Evolutionary conservation across 352 stramenopile genomes (phyloP).

Genomic region (Globisporangium emineosum): DNA sequence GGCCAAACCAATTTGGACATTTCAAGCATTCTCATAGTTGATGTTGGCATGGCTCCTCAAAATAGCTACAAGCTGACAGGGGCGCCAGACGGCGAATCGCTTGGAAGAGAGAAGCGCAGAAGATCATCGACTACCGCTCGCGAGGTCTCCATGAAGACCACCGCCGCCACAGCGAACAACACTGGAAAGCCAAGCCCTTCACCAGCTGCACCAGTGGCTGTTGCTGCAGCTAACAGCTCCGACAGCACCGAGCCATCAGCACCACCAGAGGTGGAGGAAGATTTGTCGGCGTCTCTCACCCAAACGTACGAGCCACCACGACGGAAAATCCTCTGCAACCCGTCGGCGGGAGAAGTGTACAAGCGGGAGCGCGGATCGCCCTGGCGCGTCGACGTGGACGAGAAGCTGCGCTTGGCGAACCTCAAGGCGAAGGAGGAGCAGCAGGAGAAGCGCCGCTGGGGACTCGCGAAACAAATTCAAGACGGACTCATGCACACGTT

Average conservation of each 20-base stretch:
- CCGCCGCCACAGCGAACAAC: not conserved
- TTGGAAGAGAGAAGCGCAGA: too few relatives aligned
- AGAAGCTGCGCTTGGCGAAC: slow-evolving; percentile 41
- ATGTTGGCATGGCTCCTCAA: not conserved
- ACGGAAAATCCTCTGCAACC: slow-evolving; percentile 59
- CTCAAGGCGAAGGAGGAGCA: slow-evolving; percentile 50
- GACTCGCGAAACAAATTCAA: slow-evolving; percentile 70
- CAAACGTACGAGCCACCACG: slow-evolving; percentile 5
- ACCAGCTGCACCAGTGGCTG: not conserved
- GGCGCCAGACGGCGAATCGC: too few relatives aligned
- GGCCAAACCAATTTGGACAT: not conserved
- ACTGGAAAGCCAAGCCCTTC: not conserved
- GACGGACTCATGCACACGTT: slow-evolving; percentile 67
- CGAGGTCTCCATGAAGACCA: slow-evolving; percentile 6
- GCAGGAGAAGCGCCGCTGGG: slow-evolving; percentile 65
- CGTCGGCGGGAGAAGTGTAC: slow-evolving; percentile 59
- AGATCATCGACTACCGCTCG: not conserved
- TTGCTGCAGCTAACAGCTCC: not conserved
- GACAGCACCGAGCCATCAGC: not conserved
- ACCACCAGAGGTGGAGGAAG: not conserved
- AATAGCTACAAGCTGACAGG: not conserved
- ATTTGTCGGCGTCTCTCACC: not conserved
- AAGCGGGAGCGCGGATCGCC: slow-evolving; percentile 43
- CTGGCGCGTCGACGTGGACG: slow-evolving; percentile 45
- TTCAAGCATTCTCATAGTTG: too few relatives aligned